A percentile compares a stretch with the other conserved stretches of the same genome.
phyloP scores from a whole-genome alignment of 179 eudicot species.

The Silene noctiflora region DNA sequence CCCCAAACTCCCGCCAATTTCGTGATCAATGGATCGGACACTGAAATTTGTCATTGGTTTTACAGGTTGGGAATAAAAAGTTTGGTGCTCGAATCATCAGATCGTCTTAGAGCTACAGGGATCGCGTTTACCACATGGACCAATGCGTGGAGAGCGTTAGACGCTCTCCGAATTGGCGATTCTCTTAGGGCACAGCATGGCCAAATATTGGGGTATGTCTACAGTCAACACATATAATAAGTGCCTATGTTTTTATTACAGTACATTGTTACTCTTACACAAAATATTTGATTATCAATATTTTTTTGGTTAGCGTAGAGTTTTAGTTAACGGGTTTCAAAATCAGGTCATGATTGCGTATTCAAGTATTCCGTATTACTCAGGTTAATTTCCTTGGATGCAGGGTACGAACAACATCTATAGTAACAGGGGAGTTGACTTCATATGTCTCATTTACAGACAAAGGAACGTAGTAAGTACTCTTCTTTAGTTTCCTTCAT shows the following conservation, averaged over 20 bases:
- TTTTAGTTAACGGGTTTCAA: too few relatives aligned
- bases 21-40: too few relatives aligned
- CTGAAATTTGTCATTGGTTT: neutral
- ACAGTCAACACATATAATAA: neutral
- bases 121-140: slow-evolving; percentile 1
- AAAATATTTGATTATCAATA: too few relatives aligned
- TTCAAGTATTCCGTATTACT: too few relatives aligned
- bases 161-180: slow-evolving; percentile 31
- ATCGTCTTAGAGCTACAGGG: slow-evolving; percentile 12
- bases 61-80: slow-evolving; percentile 9
- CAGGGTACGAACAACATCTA: slow-evolving; percentile 38
- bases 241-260: neutral
- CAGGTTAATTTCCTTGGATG: neutral
- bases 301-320: too few relatives aligned
- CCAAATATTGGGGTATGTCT: slow-evolving; percentile 27
- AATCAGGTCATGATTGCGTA: too few relatives aligned
- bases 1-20: neutral
- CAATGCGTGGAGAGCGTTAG: slow-evolving; percentile 14
- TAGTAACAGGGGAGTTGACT: slow-evolving; percentile 30
- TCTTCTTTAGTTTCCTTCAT: neutral
- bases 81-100: slow-evolving; percentile 17
- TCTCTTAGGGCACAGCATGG: slow-evolving; percentile 33
- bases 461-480: slow-evolving; percentile 31
- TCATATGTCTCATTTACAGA: slow-evolving; percentile 34
- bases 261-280: too few relatives aligned